phyloP scores from a whole-genome alignment of 2,329 filamentous ascomycete species.

The Aureobasidium mangrovei region DNA sequence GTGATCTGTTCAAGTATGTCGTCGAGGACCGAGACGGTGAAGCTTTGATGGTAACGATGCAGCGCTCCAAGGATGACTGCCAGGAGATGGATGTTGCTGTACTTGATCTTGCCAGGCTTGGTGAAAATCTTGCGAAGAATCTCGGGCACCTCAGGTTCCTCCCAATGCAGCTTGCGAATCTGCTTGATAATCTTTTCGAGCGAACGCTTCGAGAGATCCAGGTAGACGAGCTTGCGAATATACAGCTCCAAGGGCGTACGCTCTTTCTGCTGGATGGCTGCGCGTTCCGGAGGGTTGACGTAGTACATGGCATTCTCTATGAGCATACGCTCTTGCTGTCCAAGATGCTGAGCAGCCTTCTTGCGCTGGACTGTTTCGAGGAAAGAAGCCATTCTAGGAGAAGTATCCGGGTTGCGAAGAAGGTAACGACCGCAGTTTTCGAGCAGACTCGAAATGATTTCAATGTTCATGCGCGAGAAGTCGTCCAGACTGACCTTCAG shows the following conservation, averaged over 20 bases:
- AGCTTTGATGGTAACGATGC: slow-evolving; percentile 84
- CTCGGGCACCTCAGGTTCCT: slow-evolving; percentile 75
- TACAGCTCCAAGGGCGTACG: slow-evolving; percentile 88
- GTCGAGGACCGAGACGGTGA: slow-evolving; percentile 86
- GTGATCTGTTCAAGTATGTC: slow-evolving; percentile 81
- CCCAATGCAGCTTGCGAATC: slow-evolving; percentile 93
- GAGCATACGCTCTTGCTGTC: slow-evolving; percentile 92
- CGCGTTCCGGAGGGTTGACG: slow-evolving; percentile 86
- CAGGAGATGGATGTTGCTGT: slow-evolving; percentile 88
- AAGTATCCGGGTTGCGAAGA: slow-evolving; percentile 83
- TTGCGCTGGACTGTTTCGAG: slow-evolving; percentile 91
- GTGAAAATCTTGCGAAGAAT: slow-evolving; percentile 87
- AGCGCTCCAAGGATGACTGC: slow-evolving; percentile 82
- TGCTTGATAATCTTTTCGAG: slow-evolving; percentile 91
- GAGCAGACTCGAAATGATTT: slow-evolving; percentile 91
- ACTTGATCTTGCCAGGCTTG: slow-evolving; percentile 95
- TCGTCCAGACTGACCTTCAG: slow-evolving; percentile 96
- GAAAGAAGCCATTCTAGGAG: slow-evolving; percentile 87
- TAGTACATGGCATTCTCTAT: slow-evolving; percentile 98
- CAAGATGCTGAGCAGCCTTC: slow-evolving; percentile 89
- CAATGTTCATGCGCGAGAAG: slow-evolving; percentile 97
- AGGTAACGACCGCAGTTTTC: slow-evolving; percentile 96
- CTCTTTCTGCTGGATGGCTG: slow-evolving; percentile 94
- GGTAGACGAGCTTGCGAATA: slow-evolving; percentile 83
- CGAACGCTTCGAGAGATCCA: slow-evolving; percentile 88